Evolutionary conservation across 306 rosid species (phyloP).

Genomic region (Vigna radiata): DNA sequence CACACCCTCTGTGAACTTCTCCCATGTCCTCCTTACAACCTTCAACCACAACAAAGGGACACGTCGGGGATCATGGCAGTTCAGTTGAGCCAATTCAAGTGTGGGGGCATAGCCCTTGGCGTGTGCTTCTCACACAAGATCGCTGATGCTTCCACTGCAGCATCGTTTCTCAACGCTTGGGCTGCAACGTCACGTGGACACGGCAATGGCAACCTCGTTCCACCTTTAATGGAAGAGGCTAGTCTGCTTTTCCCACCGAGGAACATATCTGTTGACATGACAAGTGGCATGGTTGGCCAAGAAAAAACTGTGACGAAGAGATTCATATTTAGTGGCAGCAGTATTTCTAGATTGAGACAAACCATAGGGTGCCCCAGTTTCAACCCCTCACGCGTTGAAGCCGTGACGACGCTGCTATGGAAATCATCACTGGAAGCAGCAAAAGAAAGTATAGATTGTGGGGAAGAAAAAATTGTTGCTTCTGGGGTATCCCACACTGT

Average conservation of each 20-base stretch:
- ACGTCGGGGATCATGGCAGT: not conserved
- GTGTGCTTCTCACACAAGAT: conserved; percentile 41
- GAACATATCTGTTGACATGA: not conserved
- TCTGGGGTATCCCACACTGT: conserved; percentile 26
- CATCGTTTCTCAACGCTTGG: conserved; percentile 34
- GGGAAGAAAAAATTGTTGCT: not conserved
- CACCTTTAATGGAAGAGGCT: not conserved
- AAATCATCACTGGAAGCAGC: conserved; percentile 1
- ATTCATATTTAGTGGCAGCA: not conserved
- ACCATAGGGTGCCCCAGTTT: not conserved
- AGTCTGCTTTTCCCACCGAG: conserved; percentile 6
- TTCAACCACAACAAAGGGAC: not conserved
- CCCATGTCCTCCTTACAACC: conserved; percentile 26
- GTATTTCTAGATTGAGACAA: not conserved
- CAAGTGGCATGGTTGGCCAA: not conserved
- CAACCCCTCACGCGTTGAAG: conserved; percentile 16
- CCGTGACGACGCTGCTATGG: conserved; percentile 37
- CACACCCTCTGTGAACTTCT: conserved; percentile 4
- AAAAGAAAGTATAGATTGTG: not conserved
- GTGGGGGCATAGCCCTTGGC: conserved; percentile 38
- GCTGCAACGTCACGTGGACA: not conserved
- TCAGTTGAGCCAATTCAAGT: conserved; percentile 35
- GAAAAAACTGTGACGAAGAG: not conserved
- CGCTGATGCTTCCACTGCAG: conserved; percentile 33
- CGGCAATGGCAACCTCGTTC: no score